phyloP scores from a whole-genome alignment of 2,329 filamentous ascomycete genomes.

The Penicillium sp. region DNA sequence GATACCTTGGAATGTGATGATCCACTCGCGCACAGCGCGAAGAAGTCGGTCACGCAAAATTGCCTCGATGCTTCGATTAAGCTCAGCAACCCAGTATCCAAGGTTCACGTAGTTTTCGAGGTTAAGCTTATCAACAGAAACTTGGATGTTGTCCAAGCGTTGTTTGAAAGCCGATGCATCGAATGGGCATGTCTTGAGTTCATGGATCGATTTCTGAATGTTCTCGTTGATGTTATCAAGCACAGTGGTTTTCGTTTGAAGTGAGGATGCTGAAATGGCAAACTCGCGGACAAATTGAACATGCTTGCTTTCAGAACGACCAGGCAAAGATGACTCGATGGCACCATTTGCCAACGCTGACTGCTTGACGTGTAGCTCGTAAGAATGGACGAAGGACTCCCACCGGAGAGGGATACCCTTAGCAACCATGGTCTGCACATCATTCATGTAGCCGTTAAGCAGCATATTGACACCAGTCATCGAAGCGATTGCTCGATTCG shows the following conservation, averaged over 20 bases:
- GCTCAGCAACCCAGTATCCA: conserved; percentile 78
- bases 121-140: conserved; percentile 92
- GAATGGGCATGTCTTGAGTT: conserved; percentile 82
- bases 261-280: conserved; percentile 76
- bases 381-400: conserved; percentile 97
- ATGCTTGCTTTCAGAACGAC: conserved; percentile 80
- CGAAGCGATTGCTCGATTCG: conserved; percentile 74
- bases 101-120: conserved; percentile 95
- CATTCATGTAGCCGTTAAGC: conserved; percentile 86
- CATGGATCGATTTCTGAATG: conserved; percentile 74
- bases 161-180: conserved; percentile 74
- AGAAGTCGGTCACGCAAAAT: conserved; percentile 80
- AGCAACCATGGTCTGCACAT: conserved; percentile 76
- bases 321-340: conserved; percentile 57
- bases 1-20: conserved; percentile 71
- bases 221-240: conserved; percentile 76
- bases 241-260: conserved; percentile 83
- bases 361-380: conserved; percentile 79
- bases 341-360: conserved; percentile 58
- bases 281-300: conserved; percentile 96
- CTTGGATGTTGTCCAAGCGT: conserved; percentile 81
- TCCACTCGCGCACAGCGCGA: conserved; percentile 82
- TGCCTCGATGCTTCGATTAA: conserved; percentile 81
- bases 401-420: conserved; percentile 90
- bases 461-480: conserved; percentile 87